Evolutionary conservation across 345 rosid species (phyloP).

Genomic region (Salix brachista): DNA sequence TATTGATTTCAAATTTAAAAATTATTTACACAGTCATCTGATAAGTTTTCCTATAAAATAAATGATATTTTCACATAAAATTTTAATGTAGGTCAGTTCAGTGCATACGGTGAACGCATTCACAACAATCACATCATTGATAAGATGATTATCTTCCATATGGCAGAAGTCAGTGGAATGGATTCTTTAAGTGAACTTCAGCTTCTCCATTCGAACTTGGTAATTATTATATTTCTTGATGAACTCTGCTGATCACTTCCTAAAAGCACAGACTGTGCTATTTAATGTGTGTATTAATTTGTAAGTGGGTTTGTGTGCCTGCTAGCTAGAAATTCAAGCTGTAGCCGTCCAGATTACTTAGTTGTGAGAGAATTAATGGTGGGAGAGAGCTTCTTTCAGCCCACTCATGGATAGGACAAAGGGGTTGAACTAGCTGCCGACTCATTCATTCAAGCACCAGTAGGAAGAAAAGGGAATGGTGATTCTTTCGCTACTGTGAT

Average conservation of each 20-base stretch:
- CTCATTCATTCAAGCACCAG: conserved; percentile 86
- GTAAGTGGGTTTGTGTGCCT: neutral
- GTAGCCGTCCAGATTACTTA: too few relatives aligned
- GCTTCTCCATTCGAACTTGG: neutral
- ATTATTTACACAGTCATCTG: fast-evolving
- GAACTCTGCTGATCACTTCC: neutral
- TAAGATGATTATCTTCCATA: too few relatives aligned
- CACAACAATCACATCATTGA: too few relatives aligned
- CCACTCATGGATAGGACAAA: conserved; percentile 65
- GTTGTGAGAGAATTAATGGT: conserved; percentile 8
- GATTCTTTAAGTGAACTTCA: neutral
- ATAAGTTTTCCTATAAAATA: too few relatives aligned
- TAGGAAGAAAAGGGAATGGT: neutral
- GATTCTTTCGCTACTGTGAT: conserved; percentile 39
- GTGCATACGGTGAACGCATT: too few relatives aligned
- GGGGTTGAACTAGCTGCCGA: conserved; percentile 78
- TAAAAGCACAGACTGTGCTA: neutral
- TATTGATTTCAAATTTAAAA: too few relatives aligned
- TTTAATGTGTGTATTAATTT: neutral
- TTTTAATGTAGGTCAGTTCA: too few relatives aligned
- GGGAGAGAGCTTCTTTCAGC: conserved; percentile 82
- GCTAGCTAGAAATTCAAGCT: neutral
- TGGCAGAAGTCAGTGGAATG: too few relatives aligned
- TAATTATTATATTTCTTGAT: neutral
- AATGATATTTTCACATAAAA: too few relatives aligned